Evolutionary conservation across 192 early-diverging fungal genomes (phyloP), one percentile per base, ranked within the genome.

Genomic region (Linnemannia zychae): DNA sequence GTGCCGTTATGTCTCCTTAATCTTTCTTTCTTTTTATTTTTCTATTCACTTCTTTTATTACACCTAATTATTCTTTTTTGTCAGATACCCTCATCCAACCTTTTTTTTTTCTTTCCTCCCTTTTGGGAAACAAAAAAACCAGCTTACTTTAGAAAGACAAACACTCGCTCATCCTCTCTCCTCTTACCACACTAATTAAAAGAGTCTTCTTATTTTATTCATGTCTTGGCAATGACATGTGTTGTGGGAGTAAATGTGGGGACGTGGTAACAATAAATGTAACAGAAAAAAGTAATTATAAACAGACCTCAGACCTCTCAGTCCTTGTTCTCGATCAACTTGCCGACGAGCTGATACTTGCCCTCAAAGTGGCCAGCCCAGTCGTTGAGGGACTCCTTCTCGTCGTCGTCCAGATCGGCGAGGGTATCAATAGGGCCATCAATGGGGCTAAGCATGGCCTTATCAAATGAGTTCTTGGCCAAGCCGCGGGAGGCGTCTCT

Each of bases 401-500:
- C 98, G 22, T 96, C 92, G 22, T 84, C 84, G 15, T 88, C 82
- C 71, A 99, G 87, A 72, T 96, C 96, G 36, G 92, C 91, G n/a
- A 99, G 90, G 44, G 84, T 90, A 84, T 99, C 98, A 53, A 99
- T 91, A 1, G 96, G 94, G 22, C 84, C 90, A 47, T 95, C 91
- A 28, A 94, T 52, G n/a, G 91, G 90, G 2, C 89, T 81, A 72
- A 99, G 72, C 89, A 98, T 91, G 15, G 90, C 89, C 65, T 80
- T 87, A 76, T 97, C 96, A 81, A 99, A 98, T 63, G 94, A 95
- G 73, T 95, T 90, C 82, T 97, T 94, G 48, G 97, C 95, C 73
- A 99, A 87, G 0, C 98, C 97, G 40, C 98, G 92, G 24, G 97
- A 97, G 20, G 98, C 97, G 90, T 99, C 98, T n/a, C 95, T 92